Evolutionary conservation across 768 basidiomycete genomes (phyloP).

Genomic region (Suillus clintonianus): DNA sequence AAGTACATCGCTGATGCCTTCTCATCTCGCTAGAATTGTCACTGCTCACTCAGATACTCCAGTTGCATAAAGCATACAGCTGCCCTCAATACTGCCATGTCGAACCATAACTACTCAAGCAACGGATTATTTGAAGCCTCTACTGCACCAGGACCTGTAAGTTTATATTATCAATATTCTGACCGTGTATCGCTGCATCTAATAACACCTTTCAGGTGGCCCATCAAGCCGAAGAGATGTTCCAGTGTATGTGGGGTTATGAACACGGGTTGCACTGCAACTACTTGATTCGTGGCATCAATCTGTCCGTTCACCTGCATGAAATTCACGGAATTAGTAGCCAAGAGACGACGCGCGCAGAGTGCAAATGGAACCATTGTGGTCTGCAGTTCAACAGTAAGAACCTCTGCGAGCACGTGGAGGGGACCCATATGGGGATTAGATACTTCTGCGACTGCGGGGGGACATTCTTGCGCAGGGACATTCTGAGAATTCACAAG

Average conservation of each 20-base stretch:
- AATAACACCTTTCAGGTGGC: neutral
- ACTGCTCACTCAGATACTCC: neutral
- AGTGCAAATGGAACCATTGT: neutral
- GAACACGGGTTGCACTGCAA: neutral
- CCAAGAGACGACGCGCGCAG: neutral
- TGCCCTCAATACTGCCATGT: neutral
- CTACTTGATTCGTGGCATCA: neutral
- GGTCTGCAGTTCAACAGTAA: neutral
- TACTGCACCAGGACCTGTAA: neutral
- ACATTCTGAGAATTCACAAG: neutral
- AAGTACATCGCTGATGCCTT: neutral
- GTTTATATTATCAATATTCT: neutral
- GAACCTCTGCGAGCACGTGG: neutral
- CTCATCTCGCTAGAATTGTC: neutral
- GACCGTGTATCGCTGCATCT: neutral
- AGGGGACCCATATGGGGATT: neutral
- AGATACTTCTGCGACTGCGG: neutral
- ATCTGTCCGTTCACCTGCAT: neutral
- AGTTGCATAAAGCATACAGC: neutral
- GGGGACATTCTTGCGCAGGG: neutral
- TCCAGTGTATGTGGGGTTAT: constrained; percentile 1
- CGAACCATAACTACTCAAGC: neutral
- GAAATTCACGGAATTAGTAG: neutral
- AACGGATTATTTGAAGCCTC: neutral
- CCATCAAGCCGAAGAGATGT: neutral